Evolutionary conservation across 805 yeast genomes (phyloP), one percentile per base, ranked within the genome.

Genomic region (Spencermartinsiella europaea): DNA sequence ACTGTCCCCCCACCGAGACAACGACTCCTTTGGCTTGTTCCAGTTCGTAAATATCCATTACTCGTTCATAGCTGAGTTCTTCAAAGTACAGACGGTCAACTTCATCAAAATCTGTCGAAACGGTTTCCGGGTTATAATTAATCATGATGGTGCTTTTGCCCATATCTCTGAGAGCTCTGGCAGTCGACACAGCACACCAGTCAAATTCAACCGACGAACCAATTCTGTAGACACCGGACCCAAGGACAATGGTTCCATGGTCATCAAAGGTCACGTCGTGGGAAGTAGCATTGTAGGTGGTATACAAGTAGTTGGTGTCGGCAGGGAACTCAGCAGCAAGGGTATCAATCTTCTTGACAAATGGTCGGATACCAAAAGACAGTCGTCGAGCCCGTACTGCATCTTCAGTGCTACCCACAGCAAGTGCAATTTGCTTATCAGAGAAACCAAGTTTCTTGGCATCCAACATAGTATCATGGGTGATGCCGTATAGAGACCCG

Each of bases 321-420:
- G 99, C 99, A 41, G 99, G 99, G 81, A 91, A 91, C 69, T 91
- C 99, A 48, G 99, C 98, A 52, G 99, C 99, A 55, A 91, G 76
- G 34, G 99, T 91, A 64, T 91, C 98, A 62, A 91, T 91, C 71
- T 89, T 87, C 78, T 91, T 93, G 58, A 91, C 99, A 63, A 88
- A 89, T 60, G 98, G 98, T 48, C 79, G 71, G 59, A 91, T 83
- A 46, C 87, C 90, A 58, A 76, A 81, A 35, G 79, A 72, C 65
- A 87, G 83, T 73, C 99, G 83, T 61, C 79, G 77, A 15, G 80
- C 77, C 70, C 99, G 82, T 45, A 89, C 91, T 52, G 83, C 86
- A 50, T 81, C 70, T 73, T 93, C 99, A 47, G 75, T 68, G 49
- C 85, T 71, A 41, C 79, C 79, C 51, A 87, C 84, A 46, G 85